A percentile compares a stretch with the other conserved stretches of the same genome.
phyloP scores from a whole-genome alignment of 2,329 filamentous ascomycete genomes.

The Exophiala dermatitidis region DNA sequence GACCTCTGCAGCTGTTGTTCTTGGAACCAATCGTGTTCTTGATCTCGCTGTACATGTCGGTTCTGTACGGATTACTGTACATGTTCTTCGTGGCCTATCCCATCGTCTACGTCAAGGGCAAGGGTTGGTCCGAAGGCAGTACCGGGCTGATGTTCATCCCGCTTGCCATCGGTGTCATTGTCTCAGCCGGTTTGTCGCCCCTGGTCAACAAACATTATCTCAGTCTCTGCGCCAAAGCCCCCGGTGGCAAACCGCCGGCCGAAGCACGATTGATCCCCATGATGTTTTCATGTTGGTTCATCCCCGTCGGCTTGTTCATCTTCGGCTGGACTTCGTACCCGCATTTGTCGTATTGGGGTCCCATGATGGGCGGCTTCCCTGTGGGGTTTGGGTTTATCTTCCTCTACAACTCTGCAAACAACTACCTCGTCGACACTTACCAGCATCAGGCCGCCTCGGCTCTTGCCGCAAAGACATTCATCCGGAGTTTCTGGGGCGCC shows the following conservation, averaged over 20 bases:
- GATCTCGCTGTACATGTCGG: slow-evolving; percentile 77
- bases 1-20: slow-evolving; percentile 81
- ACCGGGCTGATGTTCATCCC: slow-evolving; percentile 86
- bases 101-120: slow-evolving; percentile 68
- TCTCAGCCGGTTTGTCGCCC: slow-evolving; percentile 60
- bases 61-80: slow-evolving; percentile 56
- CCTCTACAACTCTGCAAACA: slow-evolving; percentile 71
- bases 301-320: slow-evolving; percentile 59
- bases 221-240: slow-evolving; percentile 51
- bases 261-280: slow-evolving; percentile 75
- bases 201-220: slow-evolving; percentile 78
- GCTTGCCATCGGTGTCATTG: slow-evolving; percentile 65
- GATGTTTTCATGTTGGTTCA: slow-evolving; percentile 69
- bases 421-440: slow-evolving; percentile 75
- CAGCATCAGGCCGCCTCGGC: slow-evolving; percentile 78
- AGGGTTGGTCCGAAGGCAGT: slow-evolving; percentile 65
- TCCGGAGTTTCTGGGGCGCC: slow-evolving; percentile 81
- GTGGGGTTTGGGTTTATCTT: slow-evolving; percentile 79
- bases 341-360: slow-evolving; percentile 61
- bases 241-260: slow-evolving; percentile 63
- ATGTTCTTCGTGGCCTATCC: slow-evolving; percentile 50
- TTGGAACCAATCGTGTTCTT: slow-evolving; percentile 77
- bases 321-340: slow-evolving; percentile 59
- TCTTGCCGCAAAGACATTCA: slow-evolving; percentile 78
- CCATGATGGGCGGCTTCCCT: slow-evolving; percentile 61